Evolutionary conservation across 2,329 filamentous ascomycete species (phyloP), one percentile per base, ranked within the genome.

Genomic region (Juglanconis juglandina): DNA sequence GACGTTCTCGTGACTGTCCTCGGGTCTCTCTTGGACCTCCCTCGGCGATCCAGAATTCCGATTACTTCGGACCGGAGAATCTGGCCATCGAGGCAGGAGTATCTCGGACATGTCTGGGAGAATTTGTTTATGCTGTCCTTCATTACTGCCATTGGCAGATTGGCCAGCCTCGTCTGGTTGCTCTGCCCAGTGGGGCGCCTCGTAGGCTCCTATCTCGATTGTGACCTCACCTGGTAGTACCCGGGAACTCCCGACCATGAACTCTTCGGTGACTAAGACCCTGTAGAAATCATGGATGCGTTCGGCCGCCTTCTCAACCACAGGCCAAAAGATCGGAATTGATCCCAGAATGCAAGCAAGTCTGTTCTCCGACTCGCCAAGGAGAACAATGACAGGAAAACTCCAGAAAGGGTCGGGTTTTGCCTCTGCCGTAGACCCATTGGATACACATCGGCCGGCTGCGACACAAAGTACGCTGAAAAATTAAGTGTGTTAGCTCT

Each of bases 321-420:
- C 63, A 55, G 53, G 53, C 47, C 46, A 58, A 42, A 44, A 57
- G 9, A 61, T 30, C 3, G 58, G 61, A 1, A 58, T 56, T 8
- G 58, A 54, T 5, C 35, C 58, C 5, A 53, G 42, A 5, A 56
- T 53, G 33, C 9, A 9, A 0, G 51, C 47, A 13, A 62, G 53
- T 11, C 73, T 69, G 57, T 74, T 67, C 53, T 75, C 73, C 54
- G 74, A 63, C 0, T 68, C 68, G 1, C 69, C 72, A 5, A 75
- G 68, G 17, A 73, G 63, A 49, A 75, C 70, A 53, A 67, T 68
- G 34, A 65, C 63, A 8, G 70, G 69, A 9, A 68, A 69, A 58
- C 72, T 73, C 69, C 69, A 75, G 5, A 68, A 71, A 14, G 71
- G 70, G 62, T 73, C 71, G 1, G 68, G 55, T 0, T 70, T 68